phyloP scores from a whole-genome alignment of 805 yeast species.

The Metschnikowia kofuensis region DNA sequence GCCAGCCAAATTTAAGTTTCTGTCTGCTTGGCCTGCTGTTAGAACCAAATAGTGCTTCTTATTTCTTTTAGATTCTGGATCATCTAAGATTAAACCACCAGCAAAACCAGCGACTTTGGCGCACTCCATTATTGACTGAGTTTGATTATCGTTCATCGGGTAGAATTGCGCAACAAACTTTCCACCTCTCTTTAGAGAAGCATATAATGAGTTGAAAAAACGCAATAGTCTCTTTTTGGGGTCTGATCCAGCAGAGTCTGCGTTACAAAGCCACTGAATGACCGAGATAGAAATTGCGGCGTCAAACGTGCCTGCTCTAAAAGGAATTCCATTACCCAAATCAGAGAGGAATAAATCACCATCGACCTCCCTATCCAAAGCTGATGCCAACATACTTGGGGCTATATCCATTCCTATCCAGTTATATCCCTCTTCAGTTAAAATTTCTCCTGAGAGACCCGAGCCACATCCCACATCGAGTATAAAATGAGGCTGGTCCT shows the following conservation, averaged over 20 bases:
- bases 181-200: conserved; percentile 87
- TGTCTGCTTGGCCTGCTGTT: conserved; percentile 79
- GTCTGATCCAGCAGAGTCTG: conserved; percentile 77
- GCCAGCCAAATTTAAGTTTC: conserved; percentile 72
- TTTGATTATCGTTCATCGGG: conserved; percentile 86
- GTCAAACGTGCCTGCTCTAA: conserved; percentile 93
- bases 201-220: conserved; percentile 86
- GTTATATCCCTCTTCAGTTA: conserved; percentile 87
- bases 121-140: conserved; percentile 69
- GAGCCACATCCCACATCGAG: conserved; percentile 97
- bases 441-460: conserved; percentile 90
- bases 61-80: conserved; percentile 88
- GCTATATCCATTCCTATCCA: conserved; percentile 98
- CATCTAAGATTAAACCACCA: conserved; percentile 92
- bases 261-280: conserved; percentile 97
- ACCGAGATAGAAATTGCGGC: conserved; percentile 95
- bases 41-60: conserved; percentile 88
- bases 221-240: conserved; percentile 78
- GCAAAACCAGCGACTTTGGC: conserved; percentile 95
- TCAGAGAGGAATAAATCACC: conserved; percentile 92
- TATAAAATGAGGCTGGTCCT: conserved; percentile 58
- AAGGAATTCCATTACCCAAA: conserved; percentile 92
- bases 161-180: conserved; percentile 97
- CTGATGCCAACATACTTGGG: conserved; percentile 94
- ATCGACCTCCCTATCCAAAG: conserved; percentile 85